These are phyloP conservation scores for Macrophomina tecta DNA, from an alignment of 2,329 filamentous ascomycete genomes.

Conservation along the genomic window DNA sequence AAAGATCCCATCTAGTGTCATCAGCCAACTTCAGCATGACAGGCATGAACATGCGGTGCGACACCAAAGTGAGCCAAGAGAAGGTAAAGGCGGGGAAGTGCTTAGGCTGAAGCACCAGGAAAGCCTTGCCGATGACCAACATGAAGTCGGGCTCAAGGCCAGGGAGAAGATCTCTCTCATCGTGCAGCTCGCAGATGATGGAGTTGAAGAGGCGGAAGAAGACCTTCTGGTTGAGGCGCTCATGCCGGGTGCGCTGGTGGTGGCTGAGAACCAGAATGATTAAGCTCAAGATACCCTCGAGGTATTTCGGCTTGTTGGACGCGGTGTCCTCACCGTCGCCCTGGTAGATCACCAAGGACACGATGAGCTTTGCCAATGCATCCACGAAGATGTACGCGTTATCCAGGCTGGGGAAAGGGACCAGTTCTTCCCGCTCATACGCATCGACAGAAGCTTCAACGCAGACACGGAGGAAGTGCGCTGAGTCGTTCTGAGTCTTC, in stretches of 20 bases:
- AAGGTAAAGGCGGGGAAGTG: constrained; percentile 84
- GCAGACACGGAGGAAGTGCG: constrained; percentile 78
- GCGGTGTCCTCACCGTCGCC: constrained; percentile 63
- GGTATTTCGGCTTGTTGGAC: constrained; percentile 70
- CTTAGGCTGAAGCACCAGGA: constrained; percentile 76
- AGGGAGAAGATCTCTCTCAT: constrained; percentile 50
- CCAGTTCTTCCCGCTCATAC: constrained; percentile 74
- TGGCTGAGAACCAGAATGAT: constrained; percentile 81
- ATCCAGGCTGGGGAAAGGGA: constrained; percentile 64
- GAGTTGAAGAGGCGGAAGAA: constrained; percentile 91
- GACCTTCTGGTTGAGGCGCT: constrained; percentile 83
- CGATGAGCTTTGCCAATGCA: constrained; percentile 80
- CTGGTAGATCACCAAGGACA: constrained; percentile 76
- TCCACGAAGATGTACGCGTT: constrained; percentile 72
- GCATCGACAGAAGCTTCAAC: constrained; percentile 79
- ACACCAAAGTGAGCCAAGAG: constrained; percentile 80
- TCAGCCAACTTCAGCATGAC: constrained; percentile 72
- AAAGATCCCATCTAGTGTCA: constrained; percentile 75
- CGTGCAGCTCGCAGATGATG: constrained; percentile 78
- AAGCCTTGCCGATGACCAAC: constrained; percentile 71
- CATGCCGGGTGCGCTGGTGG: constrained; percentile 80
- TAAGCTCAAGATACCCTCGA: constrained; percentile 80
- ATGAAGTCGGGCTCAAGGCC: constrained; percentile 72
- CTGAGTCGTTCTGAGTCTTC: constrained; percentile 75
- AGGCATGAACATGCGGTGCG: constrained; percentile 85